phyloP scores from a whole-genome alignment of 176 grass and related monocot species.

The Hyparrhenia diplandra region DNA sequence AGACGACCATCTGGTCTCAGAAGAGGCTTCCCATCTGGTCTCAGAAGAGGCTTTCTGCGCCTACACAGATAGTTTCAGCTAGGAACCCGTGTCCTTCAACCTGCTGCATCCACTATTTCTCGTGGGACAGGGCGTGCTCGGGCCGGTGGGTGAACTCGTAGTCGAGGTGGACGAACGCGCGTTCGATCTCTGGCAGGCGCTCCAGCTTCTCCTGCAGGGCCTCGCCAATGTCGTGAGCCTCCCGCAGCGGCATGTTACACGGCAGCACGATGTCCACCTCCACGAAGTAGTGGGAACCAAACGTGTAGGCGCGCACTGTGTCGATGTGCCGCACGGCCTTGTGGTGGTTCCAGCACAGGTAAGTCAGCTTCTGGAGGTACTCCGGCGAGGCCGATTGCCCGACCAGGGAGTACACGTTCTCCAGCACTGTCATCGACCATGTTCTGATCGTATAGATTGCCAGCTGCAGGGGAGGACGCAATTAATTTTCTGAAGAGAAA shows the following conservation, averaged over 20 bases:
- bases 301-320: slow-evolving; percentile 93
- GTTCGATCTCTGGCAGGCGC: slow-evolving; percentile 79
- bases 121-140: slow-evolving; percentile 68
- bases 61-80: neutral
- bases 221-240: slow-evolving; percentile 96
- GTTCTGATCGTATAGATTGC: slow-evolving; percentile 89
- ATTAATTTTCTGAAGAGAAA: neutral
- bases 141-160: slow-evolving; percentile 93
- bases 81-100: neutral
- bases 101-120: slow-evolving; percentile 34
- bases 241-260: slow-evolving; percentile 60
- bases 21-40: too few relatives aligned
- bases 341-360: slow-evolving; percentile 98
- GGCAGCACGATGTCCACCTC: slow-evolving; percentile 97
- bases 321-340: slow-evolving; percentile 91
- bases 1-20: too few relatives aligned
- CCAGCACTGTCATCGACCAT: slow-evolving; percentile 85
- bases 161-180: slow-evolving; percentile 95
- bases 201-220: slow-evolving; percentile 97
- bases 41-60: neutral
- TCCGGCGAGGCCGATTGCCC: slow-evolving; percentile 79
- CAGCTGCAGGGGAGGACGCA: slow-evolving; percentile 37
- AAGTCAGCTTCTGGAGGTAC: slow-evolving; percentile 94
- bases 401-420: slow-evolving; percentile 93
- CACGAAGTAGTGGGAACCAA: slow-evolving; percentile 93